These are phyloP conservation scores for Nitzschia inconspicua DNA, from an alignment of 108 stramenopile genomes.

Conservation along the genomic window DNA sequence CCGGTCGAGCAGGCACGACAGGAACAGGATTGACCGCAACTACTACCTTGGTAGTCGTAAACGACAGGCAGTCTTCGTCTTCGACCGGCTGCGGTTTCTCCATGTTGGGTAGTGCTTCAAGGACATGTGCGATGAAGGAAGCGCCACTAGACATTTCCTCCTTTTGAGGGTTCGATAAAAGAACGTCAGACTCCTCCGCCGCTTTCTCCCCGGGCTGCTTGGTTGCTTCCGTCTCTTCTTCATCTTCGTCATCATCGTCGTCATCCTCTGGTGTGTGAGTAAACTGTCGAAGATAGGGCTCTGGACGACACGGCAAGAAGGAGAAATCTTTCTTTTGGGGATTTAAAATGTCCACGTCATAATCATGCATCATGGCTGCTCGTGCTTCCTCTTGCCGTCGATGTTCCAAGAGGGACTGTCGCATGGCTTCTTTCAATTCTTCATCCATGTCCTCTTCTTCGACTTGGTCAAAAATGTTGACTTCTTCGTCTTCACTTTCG, in stretches of 20 bases:
- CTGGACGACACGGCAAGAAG: constrained; percentile 40
- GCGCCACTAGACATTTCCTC: not conserved
- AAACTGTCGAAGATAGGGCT: constrained; percentile 32
- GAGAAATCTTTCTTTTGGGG: not conserved
- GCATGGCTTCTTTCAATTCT: constrained; percentile 49
- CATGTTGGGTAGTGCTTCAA: constrained; percentile 16
- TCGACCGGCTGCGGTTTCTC: constrained; percentile 12
- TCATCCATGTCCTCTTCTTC: constrained; percentile 17
- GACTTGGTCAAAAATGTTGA: not conserved
- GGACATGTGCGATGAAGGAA: constrained; percentile 13
- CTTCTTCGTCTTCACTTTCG: constrained; percentile 8
- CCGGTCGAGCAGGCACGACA: constrained; percentile 1
- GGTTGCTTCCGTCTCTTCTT: not conserved
- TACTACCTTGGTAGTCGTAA: constrained; percentile 32
- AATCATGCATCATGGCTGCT: constrained; percentile 8
- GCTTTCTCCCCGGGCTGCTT: too few relatives aligned
- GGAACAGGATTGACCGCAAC: constrained; percentile 15
- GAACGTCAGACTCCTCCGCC: too few relatives aligned
- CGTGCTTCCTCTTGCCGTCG: not conserved
- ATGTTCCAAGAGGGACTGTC: constrained; percentile 30
- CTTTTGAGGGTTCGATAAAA: too few relatives aligned
- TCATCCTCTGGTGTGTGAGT: constrained; percentile 9
- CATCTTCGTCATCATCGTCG: constrained; percentile 13
- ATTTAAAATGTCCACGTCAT: constrained; percentile 22
- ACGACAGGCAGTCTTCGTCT: constrained; percentile 17